These are phyloP conservation scores for Astrocystis sublimbata DNA, from an alignment of 495 filamentous ascomycete genomes.

Conservation along the genomic window DNA sequence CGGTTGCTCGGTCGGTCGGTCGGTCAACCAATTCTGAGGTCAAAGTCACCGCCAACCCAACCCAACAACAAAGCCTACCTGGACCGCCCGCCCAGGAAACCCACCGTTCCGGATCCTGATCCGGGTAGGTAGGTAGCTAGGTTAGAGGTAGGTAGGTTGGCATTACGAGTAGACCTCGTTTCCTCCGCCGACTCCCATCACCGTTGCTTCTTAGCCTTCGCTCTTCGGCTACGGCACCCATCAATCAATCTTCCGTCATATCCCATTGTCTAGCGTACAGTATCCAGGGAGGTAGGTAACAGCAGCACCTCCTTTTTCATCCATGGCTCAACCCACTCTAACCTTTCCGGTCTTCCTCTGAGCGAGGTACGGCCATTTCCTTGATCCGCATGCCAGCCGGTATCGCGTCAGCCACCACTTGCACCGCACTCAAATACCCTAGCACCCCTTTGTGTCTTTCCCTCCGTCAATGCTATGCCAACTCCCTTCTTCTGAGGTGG, in stretches of 20 bases:
- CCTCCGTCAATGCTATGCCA: slow-evolving; percentile 9
- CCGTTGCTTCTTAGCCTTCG: neutral
- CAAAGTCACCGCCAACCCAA: too few species aligned
- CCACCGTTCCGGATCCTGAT: too few species aligned
- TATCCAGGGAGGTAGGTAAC: neutral
- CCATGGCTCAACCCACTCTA: slow-evolving; percentile 12
- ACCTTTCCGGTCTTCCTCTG: neutral
- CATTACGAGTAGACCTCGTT: too few species aligned
- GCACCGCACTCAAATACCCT: slow-evolving; percentile 16
- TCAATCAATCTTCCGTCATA: slow-evolving; percentile 9
- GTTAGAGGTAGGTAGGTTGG: too few species aligned
- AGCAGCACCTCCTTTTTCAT: slow-evolving; percentile 15
- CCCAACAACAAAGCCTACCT: neutral
- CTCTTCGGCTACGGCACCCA: neutral
- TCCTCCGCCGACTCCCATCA: slow-evolving; percentile 1
- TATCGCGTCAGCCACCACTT: slow-evolving; percentile 21
- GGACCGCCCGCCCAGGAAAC: neutral
- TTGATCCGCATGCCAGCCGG: slow-evolving; percentile 9
- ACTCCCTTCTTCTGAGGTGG: neutral
- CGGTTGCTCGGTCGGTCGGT: neutral
- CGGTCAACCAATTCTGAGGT: slow-evolving; percentile 11
- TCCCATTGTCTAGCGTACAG: slow-evolving; percentile 2
- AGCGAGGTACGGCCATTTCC: slow-evolving; percentile 5
- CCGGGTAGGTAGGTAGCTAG: too few species aligned
- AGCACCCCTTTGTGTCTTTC: slow-evolving; percentile 7